Evolutionary conservation across 345 rosid genomes (phyloP), one percentile per base, ranked within the genome.

Genomic region (Cardamine resedifolia): DNA sequence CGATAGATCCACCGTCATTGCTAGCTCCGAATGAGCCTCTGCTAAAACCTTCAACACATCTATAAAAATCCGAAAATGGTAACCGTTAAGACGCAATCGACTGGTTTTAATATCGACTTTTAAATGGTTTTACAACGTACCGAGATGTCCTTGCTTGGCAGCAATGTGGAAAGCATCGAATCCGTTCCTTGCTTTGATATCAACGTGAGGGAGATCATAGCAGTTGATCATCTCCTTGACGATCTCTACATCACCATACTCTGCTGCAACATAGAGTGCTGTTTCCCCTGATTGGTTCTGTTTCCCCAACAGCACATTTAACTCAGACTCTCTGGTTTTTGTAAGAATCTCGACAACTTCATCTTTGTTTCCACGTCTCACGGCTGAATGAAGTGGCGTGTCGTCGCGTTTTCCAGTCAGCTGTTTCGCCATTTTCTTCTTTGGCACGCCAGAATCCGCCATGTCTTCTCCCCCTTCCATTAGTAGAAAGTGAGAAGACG

Each of bases 141-240:
- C 93, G 41, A 85, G 64, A 83, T 90, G 88, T 21, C 97, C 97
- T 85, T 89, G 96, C 83, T 95, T 95, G 10, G 97, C 96, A 73
- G 97, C 97, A 75, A 91, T 87, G 78, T 91, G 97, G 64, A 95
- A 85, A 19, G 99, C 97, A 73, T 95, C 99, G 30, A 89, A 95
- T 0, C 99, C 99, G 21, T 95, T 95, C 64, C 90, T 82, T 7
- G 97, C 97, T 82, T 85, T 95, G 84, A 88, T 91, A 19, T 89
- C 87, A 50, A 96, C 96, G 31, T 81, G 79, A 16, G 80, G 72
- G 47, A 95, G 90, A 80, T 91, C 93, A 64, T 86, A 91, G 75
- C 83, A 81, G 7, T 81, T 80, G 31, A 95, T 89, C 96, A 95
- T 85, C 84, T 85, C 93, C 59, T 87, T 82, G 10, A 91, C 88